Base-by-base conservation (phyloP, 768 basidiomycete species). In the Suillus cothurnatus region DNA sequence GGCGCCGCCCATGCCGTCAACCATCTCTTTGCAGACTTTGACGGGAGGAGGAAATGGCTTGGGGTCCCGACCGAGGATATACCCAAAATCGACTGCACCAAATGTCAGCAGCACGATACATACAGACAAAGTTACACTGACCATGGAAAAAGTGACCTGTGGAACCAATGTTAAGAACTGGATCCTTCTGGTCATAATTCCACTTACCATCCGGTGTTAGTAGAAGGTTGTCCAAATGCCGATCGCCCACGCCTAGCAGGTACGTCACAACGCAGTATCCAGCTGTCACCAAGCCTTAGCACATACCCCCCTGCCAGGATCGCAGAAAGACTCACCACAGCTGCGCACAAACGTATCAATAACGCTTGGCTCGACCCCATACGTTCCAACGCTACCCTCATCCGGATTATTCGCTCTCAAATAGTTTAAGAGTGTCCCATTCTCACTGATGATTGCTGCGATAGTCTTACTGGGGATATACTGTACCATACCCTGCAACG, bases 21-120 rank as follows among this genome's bases (percentile, higher is more conserved):
- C 94, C 97, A 99, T 99, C 74, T 99, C 97, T 73, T 97, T 96
- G 79, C 96, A 98, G 47, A 99, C 93, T 76, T 99, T 99, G 69
- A 99, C 96, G 15, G 95, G 93, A 7, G 97, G 97, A 2, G 97
- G 96, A 74, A 96, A 97, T 0, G 95, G 94, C 72, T 99, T 99
- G 0, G 97, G 97, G 74, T 99, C 97, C 3, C 95, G 90, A 3
- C 97, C 97, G 17, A 99, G 85, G 71, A 99, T 99, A 77, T 98
- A 99, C 2, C 97, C 97, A 72, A 99, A 99, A 74, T 99, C 97
- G 67, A 99, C 97, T 97, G 73, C 0, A 23, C 28, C 21, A 58
- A 45, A 62, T 9, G 61, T 79, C 23, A 73, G 39, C 11, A 11
- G 38, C 15, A 63, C 32, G 32, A 68, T 57, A 6, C 21, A 36